Evolutionary conservation across 139 green algal species (phyloP).

Genomic region (Tetradesmus obliquus): DNA sequence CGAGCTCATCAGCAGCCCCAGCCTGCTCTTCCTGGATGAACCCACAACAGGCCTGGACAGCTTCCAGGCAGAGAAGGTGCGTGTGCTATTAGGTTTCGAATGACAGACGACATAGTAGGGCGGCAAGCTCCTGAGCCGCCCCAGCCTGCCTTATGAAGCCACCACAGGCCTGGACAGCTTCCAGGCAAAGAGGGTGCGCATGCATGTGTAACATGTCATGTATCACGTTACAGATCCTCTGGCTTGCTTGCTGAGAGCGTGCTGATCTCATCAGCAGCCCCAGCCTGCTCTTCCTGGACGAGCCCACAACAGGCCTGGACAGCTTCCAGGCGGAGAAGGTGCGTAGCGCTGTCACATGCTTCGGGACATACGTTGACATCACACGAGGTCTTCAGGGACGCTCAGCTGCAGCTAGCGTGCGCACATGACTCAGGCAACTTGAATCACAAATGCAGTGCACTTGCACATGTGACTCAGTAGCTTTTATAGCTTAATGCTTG

Average conservation of each 20-base stretch:
- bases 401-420: too few species aligned
- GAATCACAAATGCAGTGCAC: too few species aligned
- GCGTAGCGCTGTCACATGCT: background rate
- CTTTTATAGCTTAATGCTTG: too few species aligned
- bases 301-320: conserved; percentile 93
- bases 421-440: too few species aligned
- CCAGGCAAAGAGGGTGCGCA: conserved; percentile 76
- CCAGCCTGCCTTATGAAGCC: conserved; percentile 88
- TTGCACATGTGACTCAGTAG: too few species aligned
- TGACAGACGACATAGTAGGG: conserved; percentile 41
- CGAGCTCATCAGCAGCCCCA: conserved; percentile 84
- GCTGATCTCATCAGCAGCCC: conserved; percentile 83
- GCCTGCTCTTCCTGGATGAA: conserved; percentile 88
- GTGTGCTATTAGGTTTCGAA: background rate
- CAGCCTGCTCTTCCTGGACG: conserved; percentile 83
- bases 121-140: conserved; percentile 83
- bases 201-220: too few species aligned
- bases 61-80: conserved; percentile 84
- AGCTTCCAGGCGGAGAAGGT: conserved; percentile 84
- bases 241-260: background rate
- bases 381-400: background rate
- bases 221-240: too few species aligned
- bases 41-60: conserved; percentile 92
- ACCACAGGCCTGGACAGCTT: conserved; percentile 92
- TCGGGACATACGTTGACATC: background rate